These are phyloP conservation scores for Penicillium herquei DNA, from an alignment of 495 filamentous ascomycete species.

Conservation along the genomic window DNA sequence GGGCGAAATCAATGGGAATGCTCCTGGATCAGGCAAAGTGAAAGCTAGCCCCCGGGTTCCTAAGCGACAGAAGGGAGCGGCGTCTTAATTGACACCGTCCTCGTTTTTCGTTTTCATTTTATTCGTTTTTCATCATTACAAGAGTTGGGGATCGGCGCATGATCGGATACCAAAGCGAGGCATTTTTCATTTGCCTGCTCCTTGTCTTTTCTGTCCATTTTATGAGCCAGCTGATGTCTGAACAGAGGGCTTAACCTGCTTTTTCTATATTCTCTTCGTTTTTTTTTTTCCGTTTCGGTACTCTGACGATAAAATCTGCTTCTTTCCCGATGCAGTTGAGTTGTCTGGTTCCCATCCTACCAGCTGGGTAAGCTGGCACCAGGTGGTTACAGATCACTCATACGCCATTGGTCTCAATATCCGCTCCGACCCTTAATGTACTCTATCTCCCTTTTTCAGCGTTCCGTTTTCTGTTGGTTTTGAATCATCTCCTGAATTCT, in stretches of 20 bases:
- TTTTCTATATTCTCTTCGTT: background rate
- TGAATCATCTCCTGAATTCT: constrained; percentile 18
- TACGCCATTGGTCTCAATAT: constrained; percentile 16
- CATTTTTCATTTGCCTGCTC: constrained; percentile 6
- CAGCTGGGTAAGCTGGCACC: constrained; percentile 3
- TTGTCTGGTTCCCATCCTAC: constrained; percentile 14
- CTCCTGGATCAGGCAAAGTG: constrained; percentile 44
- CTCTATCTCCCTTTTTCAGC: constrained; percentile 33
- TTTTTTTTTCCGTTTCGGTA: constrained; percentile 15
- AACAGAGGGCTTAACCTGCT: no score
- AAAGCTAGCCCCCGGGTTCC: constrained; percentile 56
- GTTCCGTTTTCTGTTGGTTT: constrained; percentile 32
- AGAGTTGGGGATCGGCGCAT: constrained; percentile 37
- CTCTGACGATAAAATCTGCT: constrained; percentile 23
- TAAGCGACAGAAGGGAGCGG: constrained; percentile 55
- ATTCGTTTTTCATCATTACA: constrained; percentile 22
- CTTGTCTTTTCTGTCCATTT: constrained; percentile 23
- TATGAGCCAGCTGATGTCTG: background rate
- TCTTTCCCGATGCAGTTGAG: constrained; percentile 18
- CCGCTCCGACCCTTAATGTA: constrained; percentile 30
- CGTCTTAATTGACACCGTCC: constrained; percentile 8
- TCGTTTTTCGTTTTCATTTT: constrained; percentile 3
- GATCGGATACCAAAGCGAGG: constrained; percentile 32
- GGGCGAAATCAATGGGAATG: constrained; percentile 49
- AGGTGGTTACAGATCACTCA: constrained; percentile 1